Evolutionary conservation across 2,329 filamentous ascomycete genomes (phyloP).

Genomic region (Lasiodiplodia theobromae): DNA sequence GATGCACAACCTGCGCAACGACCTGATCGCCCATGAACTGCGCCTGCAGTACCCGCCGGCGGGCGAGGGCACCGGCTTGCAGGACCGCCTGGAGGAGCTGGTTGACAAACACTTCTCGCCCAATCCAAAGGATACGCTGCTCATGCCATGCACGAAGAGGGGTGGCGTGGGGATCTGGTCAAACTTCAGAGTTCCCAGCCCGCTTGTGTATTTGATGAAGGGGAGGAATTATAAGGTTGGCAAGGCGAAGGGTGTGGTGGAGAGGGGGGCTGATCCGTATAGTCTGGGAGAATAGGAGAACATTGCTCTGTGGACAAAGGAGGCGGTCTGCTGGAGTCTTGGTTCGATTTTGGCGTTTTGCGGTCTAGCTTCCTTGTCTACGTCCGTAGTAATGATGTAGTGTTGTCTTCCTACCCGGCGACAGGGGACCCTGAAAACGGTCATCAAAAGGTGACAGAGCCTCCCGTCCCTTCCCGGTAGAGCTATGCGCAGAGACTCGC

Average conservation of each 20-base stretch:
- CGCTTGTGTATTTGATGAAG: constrained; percentile 44
- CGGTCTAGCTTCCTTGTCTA: constrained; percentile 1
- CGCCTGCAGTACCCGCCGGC: constrained; percentile 32
- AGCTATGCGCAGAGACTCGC: background rate
- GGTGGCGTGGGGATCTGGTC: constrained; percentile 48
- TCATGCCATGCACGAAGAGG: constrained; percentile 34
- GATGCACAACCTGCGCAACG: constrained; percentile 43
- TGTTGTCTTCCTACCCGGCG: background rate
- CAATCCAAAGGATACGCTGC: constrained; percentile 31
- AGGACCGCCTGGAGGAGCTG: constrained; percentile 36
- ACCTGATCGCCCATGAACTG: constrained; percentile 44
- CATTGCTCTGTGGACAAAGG: background rate
- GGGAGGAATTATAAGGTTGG: constrained; percentile 46
- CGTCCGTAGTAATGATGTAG: constrained; percentile 3
- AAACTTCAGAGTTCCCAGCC: constrained; percentile 43
- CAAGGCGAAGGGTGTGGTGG: constrained; percentile 35
- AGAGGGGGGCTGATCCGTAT: constrained; percentile 37
- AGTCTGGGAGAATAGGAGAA: constrained; percentile 20
- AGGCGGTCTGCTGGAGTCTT: background rate
- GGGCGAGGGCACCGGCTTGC: constrained; percentile 29
- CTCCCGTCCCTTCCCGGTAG: background rate
- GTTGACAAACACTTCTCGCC: constrained; percentile 36
- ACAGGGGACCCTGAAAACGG: background rate
- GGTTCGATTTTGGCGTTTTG: background rate
- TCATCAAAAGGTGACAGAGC: constrained; percentile 1